Conservation (phyloP, 2,329 filamentous ascomycete species). For the Aspergillus hortae region DNA sequence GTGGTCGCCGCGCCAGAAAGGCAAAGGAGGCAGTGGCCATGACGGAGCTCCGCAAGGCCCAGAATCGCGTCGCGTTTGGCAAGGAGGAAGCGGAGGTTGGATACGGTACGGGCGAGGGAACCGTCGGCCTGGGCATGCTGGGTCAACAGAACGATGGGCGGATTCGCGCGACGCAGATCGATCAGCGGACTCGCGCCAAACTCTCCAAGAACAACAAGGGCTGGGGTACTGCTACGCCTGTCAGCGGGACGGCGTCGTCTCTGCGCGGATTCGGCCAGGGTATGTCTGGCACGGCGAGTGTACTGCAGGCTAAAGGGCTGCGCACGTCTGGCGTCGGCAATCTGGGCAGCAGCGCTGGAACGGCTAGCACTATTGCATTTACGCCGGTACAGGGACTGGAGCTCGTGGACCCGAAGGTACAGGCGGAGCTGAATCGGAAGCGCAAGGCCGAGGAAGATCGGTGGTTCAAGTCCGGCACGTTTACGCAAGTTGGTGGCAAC, state of each 20-base stretch:
- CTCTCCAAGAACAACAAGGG: slow-evolving; percentile 93
- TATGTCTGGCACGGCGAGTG: slow-evolving; percentile 58
- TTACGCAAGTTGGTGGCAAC: slow-evolving; percentile 70
- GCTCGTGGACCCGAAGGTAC: slow-evolving; percentile 87
- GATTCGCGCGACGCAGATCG: slow-evolving; percentile 82
- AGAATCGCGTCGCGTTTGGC: slow-evolving; percentile 93
- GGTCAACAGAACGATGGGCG: slow-evolving; percentile 84
- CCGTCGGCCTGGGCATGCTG: slow-evolving; percentile 91
- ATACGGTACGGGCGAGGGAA: slow-evolving; percentile 80
- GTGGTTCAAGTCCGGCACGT: slow-evolving; percentile 97
- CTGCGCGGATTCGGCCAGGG: slow-evolving; percentile 72
- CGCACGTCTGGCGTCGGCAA: slow-evolving; percentile 78
- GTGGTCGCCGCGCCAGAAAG: slow-evolving; percentile 82
- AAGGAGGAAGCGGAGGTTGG: slow-evolving; percentile 93
- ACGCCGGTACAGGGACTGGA: slow-evolving; percentile 93
- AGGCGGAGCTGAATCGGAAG: slow-evolving; percentile 84
- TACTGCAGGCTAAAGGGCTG: slow-evolving; percentile 75
- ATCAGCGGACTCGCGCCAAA: slow-evolving; percentile 88
- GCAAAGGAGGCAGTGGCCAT: slow-evolving; percentile 96
- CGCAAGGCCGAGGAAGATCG: slow-evolving; percentile 90
- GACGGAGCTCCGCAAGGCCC: slow-evolving; percentile 93
- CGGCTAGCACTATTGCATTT: slow-evolving; percentile 83
- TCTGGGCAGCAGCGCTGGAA: slow-evolving; percentile 64
- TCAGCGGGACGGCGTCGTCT: slow-evolving; percentile 67
- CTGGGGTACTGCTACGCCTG: slow-evolving; percentile 70